Evolutionary conservation across 306 rosid genomes (phyloP).

Genomic region (Medicago lupulina): DNA sequence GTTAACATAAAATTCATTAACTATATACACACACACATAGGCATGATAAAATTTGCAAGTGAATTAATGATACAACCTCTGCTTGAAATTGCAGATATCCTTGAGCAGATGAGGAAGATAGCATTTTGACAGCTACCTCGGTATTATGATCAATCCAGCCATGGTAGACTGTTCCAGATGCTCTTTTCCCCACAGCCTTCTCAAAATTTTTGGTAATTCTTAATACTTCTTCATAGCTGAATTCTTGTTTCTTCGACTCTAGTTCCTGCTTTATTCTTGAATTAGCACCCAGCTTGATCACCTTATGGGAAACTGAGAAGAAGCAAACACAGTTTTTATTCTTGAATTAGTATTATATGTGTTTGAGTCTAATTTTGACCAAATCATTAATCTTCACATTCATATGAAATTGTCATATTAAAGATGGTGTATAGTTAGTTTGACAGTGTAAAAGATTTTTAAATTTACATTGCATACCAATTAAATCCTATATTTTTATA

Average conservation of each 20-base stretch:
- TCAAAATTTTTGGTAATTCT: constrained; percentile 54
- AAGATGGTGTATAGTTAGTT: background rate
- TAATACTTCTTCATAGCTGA: constrained; percentile 57
- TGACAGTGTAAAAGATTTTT: background rate
- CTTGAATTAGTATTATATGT: background rate
- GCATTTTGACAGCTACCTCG: constrained; percentile 63
- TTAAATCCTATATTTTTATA: background rate
- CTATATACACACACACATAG: background rate
- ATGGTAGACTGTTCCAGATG: constrained; percentile 57
- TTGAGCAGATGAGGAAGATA: constrained; percentile 56
- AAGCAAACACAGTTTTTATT: background rate
- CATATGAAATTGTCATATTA: too few species aligned
- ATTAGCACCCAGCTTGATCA: constrained; percentile 8
- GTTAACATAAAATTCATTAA: background rate
- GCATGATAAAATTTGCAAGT: background rate
- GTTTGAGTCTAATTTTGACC: background rate
- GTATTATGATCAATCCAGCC: constrained; percentile 43
- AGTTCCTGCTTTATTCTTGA: constrained; percentile 44
- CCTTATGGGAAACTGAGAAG: constrained; percentile 13
- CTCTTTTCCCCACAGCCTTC: constrained; percentile 59
- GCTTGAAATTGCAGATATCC: constrained; percentile 61
- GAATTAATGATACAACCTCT: constrained; percentile 47
- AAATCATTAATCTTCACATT: too few species aligned
- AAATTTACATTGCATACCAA: background rate
- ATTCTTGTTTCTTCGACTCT: constrained; percentile 50